Conservation (phyloP, 768 basidiomycete species). For the Phaeotremella fagi region DNA sequence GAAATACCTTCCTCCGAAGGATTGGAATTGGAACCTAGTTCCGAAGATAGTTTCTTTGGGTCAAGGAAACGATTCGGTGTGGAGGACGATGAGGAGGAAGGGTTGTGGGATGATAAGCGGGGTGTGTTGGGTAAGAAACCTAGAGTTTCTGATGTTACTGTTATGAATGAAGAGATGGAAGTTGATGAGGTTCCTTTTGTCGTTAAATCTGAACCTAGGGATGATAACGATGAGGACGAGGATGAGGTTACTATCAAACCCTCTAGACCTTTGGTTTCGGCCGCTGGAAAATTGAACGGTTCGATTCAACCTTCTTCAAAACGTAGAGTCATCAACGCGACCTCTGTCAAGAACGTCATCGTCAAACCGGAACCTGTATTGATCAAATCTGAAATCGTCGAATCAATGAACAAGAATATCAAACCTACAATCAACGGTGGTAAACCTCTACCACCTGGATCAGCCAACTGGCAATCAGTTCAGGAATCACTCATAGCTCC, state of each 20-base stretch:
- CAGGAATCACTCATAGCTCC: conserved; percentile 28
- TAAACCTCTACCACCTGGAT: conserved; percentile 17
- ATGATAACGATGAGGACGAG: conserved; percentile 30
- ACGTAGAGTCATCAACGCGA: conserved; percentile 34
- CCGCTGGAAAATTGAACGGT: conserved; percentile 27
- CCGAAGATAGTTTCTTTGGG: conserved; percentile 33
- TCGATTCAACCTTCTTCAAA: conserved; percentile 7
- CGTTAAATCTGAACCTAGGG: conserved; percentile 24
- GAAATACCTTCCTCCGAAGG: conserved; percentile 41
- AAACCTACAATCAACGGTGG: conserved; percentile 10
- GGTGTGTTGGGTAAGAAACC: conserved; percentile 42
- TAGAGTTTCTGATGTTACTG: conserved; percentile 29
- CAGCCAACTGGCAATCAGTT: conserved; percentile 36
- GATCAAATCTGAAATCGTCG: conserved; percentile 30
- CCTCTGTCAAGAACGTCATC: conserved; percentile 37
- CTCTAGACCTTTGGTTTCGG: conserved; percentile 20
- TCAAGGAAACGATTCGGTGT: conserved; percentile 28
- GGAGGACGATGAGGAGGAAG: conserved; percentile 32
- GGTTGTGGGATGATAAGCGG: conserved; percentile 25
- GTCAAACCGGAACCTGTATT: conserved; percentile 24
- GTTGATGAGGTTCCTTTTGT: conserved; percentile 15
- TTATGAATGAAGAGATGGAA: conserved; percentile 20
- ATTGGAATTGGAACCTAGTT: conserved; percentile 24
- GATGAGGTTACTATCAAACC: conserved; percentile 37
- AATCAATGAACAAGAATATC: conserved; percentile 11